Base-by-base conservation (phyloP, 441 rosid species). In the Capsella rubella region DNA sequence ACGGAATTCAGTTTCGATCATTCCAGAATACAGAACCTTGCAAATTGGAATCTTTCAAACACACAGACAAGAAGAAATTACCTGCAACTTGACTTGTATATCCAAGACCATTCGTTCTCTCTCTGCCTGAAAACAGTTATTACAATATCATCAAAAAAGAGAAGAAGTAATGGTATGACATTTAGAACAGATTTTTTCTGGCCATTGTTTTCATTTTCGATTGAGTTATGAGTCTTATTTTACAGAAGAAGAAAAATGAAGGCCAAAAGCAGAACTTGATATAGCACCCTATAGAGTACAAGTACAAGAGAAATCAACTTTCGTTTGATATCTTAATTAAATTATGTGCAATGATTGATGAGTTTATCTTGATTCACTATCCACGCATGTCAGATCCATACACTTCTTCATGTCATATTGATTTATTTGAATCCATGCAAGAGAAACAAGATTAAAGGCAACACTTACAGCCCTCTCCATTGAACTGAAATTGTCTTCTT, bases 101-200 rank as follows among this genome's bases (percentile, higher is more conserved):
- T 96, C 99, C 91, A 96, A 82, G 83, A 96, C 99, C 99, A 96
- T 96, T 62, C 87, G 97, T 1, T 91, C 98, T 76, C 97, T 89
- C 85, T 93, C 99, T 52, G 97, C 97, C 99, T 93, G 84, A 59
- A 74, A 78, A 74, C 49, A 54, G 75, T 59, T 66, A 34, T 76
- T 50, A 62, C 14, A 46, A 67, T 66, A 54, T 53, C 29, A 67
- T 54, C 67, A 29, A 14, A 52, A 61, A 13, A 34, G 58, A 59
- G 55, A 43, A 65, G 35, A 64, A 43, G 47, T 32, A 27, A 64
- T 27, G 12, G 73, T 61, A 60, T 27, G 54, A 14, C 64, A 71
- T 43, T 15, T 66, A 43, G 43, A 53, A 34, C 8, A 25, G 51
- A 77, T 50, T 55, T 65, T 45, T 34, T 51, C 43, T 58, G 62